Base-by-base conservation (phyloP, 2,329 filamentous ascomycete species). In the Aspergillus neoniger region DNA sequence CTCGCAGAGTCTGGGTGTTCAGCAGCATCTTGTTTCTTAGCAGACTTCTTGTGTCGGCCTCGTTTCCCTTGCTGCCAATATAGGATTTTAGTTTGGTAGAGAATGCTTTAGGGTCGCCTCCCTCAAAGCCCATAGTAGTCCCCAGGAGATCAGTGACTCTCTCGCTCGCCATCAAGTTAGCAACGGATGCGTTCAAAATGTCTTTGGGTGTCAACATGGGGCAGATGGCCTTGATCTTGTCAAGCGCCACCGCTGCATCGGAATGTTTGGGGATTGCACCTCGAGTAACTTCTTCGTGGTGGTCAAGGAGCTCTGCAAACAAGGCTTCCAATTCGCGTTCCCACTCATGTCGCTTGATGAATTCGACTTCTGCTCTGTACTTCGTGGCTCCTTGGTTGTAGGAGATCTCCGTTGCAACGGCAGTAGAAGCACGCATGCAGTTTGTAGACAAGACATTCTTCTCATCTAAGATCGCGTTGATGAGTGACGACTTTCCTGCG, bases 381-480 rank as follows among this genome's bases (percentile, higher is more conserved):
- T 76, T 70, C 4, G 80, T 69, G 0, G 77, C 67, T 7, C 74
- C 80, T 23, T 79, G 15, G 54, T 88, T 88, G 71, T 80, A 88
- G 0, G 81, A 81, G 1, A 89, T 79, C 65, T 88, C 85, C 0
- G 85, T 88, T 0, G 86, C 80, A 0, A 85, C 83, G 0, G 85
- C 85, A 0, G 86, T 89, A 59, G 85, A 88, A 0, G 86, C 86
- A 28, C 84, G 75, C 81, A 88, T 84, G 67, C 85, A 85, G 63
- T 83, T 85, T 0, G 83, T 85, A 0, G 82, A 81, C 0, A 80
- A 78, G 15, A 85, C 73, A n/a, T 81, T 77, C 63, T 88, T 84
- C 65, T 88, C 84, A 30, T 88, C 85, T 0, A 88, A 76, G 36
- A 89, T 68, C 0, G 86, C 86, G 66, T 88, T 89, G 70, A 89